Percentiles rank a stretch among this genome's conserved stretches.
These are phyloP conservation scores for Suillus fuscotomentosus DNA, from an alignment of 768 basidiomycete genomes.

Conservation along the genomic window DNA sequence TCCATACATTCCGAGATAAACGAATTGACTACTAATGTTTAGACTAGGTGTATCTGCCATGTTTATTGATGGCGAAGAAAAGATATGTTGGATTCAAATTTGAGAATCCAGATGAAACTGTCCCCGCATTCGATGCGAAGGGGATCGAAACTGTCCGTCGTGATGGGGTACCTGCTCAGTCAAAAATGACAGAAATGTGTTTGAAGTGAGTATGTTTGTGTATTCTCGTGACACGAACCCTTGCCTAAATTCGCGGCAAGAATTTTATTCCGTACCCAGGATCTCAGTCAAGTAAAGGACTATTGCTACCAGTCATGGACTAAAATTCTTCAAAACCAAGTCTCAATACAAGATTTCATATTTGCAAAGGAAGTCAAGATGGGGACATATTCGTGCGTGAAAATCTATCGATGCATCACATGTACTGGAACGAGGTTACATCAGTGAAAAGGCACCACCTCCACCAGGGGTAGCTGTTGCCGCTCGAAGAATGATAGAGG, in stretches of 20 bases:
- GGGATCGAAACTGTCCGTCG: slow-evolving; percentile 96
- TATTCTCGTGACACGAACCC: neutral
- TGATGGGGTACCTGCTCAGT: slow-evolving; percentile 87
- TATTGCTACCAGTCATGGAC: slow-evolving; percentile 86
- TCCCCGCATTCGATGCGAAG: slow-evolving; percentile 90
- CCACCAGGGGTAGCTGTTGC: slow-evolving; percentile 93
- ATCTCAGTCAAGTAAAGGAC: slow-evolving; percentile 85
- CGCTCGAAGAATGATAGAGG: slow-evolving; percentile 65
- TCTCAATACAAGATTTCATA: slow-evolving; percentile 89
- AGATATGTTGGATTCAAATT: slow-evolving; percentile 98
- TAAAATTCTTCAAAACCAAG: slow-evolving; percentile 77
- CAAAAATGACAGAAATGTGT: slow-evolving; percentile 89
- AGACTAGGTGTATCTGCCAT: slow-evolving; percentile 88
- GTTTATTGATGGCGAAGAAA: slow-evolving; percentile 96
- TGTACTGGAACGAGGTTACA: neutral
- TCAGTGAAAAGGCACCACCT: slow-evolving; percentile 78
- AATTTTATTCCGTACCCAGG: slow-evolving; percentile 85
- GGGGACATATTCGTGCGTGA: slow-evolving; percentile 83
- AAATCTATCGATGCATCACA: neutral
- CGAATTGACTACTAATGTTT: neutral
- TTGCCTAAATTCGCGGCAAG: slow-evolving; percentile 25
- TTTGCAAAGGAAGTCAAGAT: slow-evolving; percentile 92
- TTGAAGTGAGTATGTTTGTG: slow-evolving; percentile 62
- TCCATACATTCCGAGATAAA: slow-evolving; percentile 19
- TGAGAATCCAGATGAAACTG: slow-evolving; percentile 75